Evolutionary conservation across 495 filamentous ascomycete genomes (phyloP).

Genomic region (Penicillium chermesinum): DNA sequence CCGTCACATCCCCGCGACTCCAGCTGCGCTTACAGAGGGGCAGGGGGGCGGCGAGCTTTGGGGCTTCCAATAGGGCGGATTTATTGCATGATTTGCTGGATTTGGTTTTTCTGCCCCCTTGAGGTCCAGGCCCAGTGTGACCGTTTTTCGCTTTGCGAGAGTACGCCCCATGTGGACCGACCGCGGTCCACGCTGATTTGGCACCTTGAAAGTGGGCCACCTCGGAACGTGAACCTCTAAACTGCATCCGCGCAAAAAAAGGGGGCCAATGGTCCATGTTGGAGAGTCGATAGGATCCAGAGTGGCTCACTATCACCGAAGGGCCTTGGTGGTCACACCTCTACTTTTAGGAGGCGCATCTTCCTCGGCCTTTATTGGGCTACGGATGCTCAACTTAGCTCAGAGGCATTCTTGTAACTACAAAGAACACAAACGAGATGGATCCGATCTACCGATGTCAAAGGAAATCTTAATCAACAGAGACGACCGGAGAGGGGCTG

Average conservation of each 20-base stretch:
- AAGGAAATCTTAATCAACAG: background rate
- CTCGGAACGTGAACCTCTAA: constrained; percentile 10
- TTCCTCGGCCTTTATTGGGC: background rate
- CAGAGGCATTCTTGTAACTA: background rate
- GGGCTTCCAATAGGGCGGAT: too few species aligned
- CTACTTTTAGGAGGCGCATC: background rate
- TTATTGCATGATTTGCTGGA: too few species aligned
- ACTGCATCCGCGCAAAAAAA: background rate
- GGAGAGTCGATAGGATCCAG: background rate
- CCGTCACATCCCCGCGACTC: constrained; percentile 14
- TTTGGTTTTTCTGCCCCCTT: too few species aligned
- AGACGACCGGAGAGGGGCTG: background rate
- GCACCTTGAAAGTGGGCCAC: constrained; percentile 11
- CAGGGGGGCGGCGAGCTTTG: background rate
- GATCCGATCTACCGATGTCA: background rate
- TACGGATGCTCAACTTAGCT: too few species aligned
- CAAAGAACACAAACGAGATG: background rate
- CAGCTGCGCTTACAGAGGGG: background rate
- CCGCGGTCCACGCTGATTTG: constrained; percentile 19
- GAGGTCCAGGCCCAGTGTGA: constrained; percentile 12
- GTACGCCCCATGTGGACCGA: constrained; percentile 19
- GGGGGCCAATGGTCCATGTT: background rate
- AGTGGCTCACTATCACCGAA: background rate
- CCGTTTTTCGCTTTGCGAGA: constrained; percentile 17
- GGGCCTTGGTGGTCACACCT: background rate